phyloP scores from a whole-genome alignment of 1,284 basidiomycete genomes.

The Ceratobasidium sp. region DNA sequence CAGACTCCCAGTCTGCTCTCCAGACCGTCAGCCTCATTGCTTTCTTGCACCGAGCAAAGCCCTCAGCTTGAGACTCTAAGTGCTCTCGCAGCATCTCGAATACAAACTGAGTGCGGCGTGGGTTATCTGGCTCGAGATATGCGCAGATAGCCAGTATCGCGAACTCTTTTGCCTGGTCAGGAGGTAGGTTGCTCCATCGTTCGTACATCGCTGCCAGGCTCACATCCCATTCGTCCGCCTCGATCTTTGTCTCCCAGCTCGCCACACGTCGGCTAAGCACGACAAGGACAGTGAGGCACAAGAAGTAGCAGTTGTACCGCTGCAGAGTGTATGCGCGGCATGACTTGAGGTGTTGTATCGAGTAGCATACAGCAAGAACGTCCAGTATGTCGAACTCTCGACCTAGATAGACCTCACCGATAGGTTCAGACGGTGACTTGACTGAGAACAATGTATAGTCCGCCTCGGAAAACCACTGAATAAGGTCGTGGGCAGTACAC shows the following conservation, averaged over 20 bases:
- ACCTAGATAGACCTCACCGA: neutral
- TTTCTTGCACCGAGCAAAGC: too few species aligned
- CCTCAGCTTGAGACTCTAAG: too few species aligned
- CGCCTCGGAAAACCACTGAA: neutral
- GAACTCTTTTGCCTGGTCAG: neutral
- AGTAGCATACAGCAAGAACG: conserved; percentile 15
- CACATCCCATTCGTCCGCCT: neutral
- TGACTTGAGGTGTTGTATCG: neutral
- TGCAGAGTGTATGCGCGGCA: too few species aligned
- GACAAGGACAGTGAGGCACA: neutral
- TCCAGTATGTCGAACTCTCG: neutral
- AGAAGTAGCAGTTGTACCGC: too few species aligned
- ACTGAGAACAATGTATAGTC: neutral
- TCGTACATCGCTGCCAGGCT: neutral
- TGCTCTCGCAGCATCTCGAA: too few species aligned
- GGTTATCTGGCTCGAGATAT: neutral
- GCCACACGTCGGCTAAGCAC: neutral
- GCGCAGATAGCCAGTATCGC: neutral
- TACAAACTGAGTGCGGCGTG: neutral
- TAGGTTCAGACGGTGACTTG: neutral
- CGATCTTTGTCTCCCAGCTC: neutral
- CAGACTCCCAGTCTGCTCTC: too few species aligned
- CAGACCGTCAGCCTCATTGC: too few species aligned
- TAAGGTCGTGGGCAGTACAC: neutral
- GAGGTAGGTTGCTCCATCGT: neutral